Conservation (phyloP, 2,329 filamentous ascomycete species). For the Pseudomassariella vexata region DNA sequence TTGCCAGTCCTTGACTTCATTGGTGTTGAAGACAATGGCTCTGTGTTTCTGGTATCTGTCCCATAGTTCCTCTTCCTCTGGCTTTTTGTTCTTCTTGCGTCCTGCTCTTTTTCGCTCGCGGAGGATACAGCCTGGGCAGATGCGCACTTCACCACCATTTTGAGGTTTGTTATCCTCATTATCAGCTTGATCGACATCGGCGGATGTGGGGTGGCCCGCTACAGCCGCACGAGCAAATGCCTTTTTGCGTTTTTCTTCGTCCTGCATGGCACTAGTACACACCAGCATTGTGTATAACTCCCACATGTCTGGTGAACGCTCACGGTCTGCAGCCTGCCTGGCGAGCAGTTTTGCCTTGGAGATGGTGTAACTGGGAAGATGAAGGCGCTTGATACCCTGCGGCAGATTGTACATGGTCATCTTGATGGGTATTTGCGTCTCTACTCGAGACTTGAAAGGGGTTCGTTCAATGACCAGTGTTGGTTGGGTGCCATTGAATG, state of each 20-base stretch:
- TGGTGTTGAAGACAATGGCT: conserved; percentile 87
- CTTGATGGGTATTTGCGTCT: conserved; percentile 90
- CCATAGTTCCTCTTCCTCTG: conserved; percentile 87
- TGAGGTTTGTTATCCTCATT: conserved; percentile 69
- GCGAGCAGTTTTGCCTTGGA: conserved; percentile 88
- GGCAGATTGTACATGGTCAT: conserved; percentile 74
- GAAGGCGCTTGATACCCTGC: conserved; percentile 69
- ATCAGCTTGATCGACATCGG: conserved; percentile 42
- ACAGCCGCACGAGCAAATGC: conserved; percentile 59
- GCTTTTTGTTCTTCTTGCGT: conserved; percentile 88
- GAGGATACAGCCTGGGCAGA: conserved; percentile 86
- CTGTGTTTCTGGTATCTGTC: conserved; percentile 72
- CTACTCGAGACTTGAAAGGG: conserved; percentile 81
- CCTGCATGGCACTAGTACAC: conserved; percentile 86
- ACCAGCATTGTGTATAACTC: conserved; percentile 79
- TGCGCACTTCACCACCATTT: conserved; percentile 89
- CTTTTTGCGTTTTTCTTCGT: conserved; percentile 57
- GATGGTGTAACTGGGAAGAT: conserved; percentile 84
- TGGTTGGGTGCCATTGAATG: conserved; percentile 18
- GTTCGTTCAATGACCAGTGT: conserved; percentile 59
- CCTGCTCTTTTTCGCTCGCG: conserved; percentile 87
- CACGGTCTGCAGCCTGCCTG: conserved; percentile 60
- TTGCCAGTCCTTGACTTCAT: conserved; percentile 81
- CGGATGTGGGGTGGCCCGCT: conserved; percentile 25
- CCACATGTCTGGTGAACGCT: conserved; percentile 65